phyloP scores from a whole-genome alignment of 176 grass and related monocot species.

The Carex pumila region DNA sequence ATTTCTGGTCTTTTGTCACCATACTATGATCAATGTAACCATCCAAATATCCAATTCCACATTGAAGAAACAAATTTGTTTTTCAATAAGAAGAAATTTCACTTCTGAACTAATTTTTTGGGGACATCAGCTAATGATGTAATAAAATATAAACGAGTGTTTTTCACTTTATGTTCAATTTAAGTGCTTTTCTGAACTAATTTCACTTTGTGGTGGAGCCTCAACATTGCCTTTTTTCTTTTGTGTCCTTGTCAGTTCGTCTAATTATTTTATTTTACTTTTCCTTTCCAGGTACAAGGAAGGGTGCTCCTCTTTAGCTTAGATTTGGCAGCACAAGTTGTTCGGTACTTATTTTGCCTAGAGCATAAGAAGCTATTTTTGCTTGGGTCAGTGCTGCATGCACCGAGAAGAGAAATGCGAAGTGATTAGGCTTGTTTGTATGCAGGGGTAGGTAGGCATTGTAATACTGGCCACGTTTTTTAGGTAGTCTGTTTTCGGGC shows the following conservation, averaged over 20 bases:
- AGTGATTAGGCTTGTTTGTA: background rate
- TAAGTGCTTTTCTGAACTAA: background rate
- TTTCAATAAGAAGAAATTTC: background rate
- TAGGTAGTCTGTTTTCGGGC: background rate
- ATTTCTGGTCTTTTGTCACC: background rate
- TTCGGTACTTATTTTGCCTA: background rate
- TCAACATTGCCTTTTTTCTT: background rate
- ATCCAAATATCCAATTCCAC: background rate
- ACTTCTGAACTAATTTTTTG: background rate
- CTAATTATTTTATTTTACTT: background rate
- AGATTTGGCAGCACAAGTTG: background rate
- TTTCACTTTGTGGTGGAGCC: background rate
- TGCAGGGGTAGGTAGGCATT: background rate
- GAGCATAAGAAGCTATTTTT: background rate
- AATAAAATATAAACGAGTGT: background rate
- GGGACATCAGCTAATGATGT: background rate
- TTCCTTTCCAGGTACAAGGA: background rate
- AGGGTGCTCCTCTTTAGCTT: background rate
- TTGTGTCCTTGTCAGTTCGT: background rate
- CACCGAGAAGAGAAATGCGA: background rate
- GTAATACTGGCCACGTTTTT: background rate
- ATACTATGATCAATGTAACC: background rate
- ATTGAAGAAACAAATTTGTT: background rate
- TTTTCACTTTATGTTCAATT: background rate
- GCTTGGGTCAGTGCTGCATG: background rate